These are phyloP conservation scores for Cladosporium sp. DNA, from an alignment of 2,329 filamentous ascomycete genomes.

Conservation along the genomic window DNA sequence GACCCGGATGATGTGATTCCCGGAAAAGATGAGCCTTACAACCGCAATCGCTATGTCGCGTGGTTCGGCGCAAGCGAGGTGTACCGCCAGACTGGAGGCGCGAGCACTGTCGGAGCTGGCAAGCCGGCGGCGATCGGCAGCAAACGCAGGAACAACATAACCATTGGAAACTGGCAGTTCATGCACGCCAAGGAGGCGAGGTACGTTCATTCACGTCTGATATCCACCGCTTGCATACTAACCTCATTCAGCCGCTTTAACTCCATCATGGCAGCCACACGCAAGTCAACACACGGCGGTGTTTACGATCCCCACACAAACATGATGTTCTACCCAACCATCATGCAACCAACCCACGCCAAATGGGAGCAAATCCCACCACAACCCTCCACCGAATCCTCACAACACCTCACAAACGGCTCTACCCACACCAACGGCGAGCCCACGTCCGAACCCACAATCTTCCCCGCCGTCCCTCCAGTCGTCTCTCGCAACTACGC, in stretches of 20 bases:
- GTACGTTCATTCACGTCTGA: slow-evolving; percentile 52
- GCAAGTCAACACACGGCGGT: slow-evolving; percentile 69
- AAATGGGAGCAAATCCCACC: slow-evolving; percentile 72
- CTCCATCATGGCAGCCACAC: slow-evolving; percentile 65
- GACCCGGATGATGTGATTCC: slow-evolving; percentile 83
- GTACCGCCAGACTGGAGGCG: slow-evolving; percentile 70
- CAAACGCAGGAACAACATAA: slow-evolving; percentile 84
- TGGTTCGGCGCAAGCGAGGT: slow-evolving; percentile 97
- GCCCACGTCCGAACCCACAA: slow-evolving; percentile 17
- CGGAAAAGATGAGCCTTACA: slow-evolving; percentile 80
- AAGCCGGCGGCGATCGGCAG: slow-evolving; percentile 64
- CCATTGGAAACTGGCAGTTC: slow-evolving; percentile 93
- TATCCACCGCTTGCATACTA: slow-evolving; percentile 25
- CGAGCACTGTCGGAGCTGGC: slow-evolving; percentile 48
- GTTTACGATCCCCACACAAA: slow-evolving; percentile 96
- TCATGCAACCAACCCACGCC: slow-evolving; percentile 85
- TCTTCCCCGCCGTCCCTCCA: slow-evolving; percentile 46
- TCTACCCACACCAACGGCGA: slow-evolving; percentile 13
- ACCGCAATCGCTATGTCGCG: slow-evolving; percentile 97
- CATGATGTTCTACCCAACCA: slow-evolving; percentile 79
- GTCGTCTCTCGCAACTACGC: slow-evolving; percentile 62
- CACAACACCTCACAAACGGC: slow-evolving; percentile 21
- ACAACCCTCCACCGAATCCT: slow-evolving; percentile 28
- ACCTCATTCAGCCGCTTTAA: slow-evolving; percentile 72
- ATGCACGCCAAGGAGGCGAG: slow-evolving; percentile 90